Percentiles rank a stretch among this genome's conserved stretches.
Evolutionary conservation across 2,329 filamentous ascomycete genomes (phyloP).

Genomic region (Monilinia fructicola): DNA sequence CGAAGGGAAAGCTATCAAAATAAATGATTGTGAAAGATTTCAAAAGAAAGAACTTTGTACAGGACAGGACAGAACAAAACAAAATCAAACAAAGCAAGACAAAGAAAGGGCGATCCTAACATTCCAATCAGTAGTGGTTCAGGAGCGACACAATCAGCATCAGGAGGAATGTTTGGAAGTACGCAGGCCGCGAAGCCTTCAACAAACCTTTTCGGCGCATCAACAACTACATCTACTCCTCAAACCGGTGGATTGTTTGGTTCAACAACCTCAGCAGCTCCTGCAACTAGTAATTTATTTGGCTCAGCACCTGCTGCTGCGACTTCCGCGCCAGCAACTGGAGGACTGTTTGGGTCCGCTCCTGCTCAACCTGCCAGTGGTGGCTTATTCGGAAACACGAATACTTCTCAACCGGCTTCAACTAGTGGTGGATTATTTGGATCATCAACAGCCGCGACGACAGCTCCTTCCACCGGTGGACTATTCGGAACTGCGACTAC

Average conservation of each 20-base stretch:
- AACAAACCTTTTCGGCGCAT: slow-evolving; percentile 40
- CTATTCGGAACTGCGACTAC: slow-evolving; percentile 37
- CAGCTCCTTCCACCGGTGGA: slow-evolving; percentile 33
- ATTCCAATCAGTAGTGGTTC: slow-evolving; percentile 35
- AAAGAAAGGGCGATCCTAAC: slow-evolving; percentile 29
- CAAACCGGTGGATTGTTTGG: slow-evolving; percentile 36
- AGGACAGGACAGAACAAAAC: background rate
- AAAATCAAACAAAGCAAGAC: background rate
- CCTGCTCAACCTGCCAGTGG: slow-evolving; percentile 29
- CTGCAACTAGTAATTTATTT: slow-evolving; percentile 37
- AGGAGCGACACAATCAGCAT: slow-evolving; percentile 32
- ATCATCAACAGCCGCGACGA: slow-evolving; percentile 23
- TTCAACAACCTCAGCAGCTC: slow-evolving; percentile 25
- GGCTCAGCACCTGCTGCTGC: slow-evolving; percentile 30
- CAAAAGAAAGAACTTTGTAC: slow-evolving; percentile 1
- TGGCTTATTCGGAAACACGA: slow-evolving; percentile 39
- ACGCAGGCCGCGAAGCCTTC: slow-evolving; percentile 36
- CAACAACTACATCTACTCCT: slow-evolving; percentile 31
- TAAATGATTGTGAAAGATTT: slow-evolving; percentile 23
- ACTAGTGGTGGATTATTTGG: slow-evolving; percentile 39
- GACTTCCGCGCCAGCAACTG: slow-evolving; percentile 25
- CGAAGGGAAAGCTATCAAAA: slow-evolving; percentile 23
- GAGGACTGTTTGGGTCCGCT: slow-evolving; percentile 31
- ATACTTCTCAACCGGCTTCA: slow-evolving; percentile 27
- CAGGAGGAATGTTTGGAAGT: slow-evolving; percentile 40